phyloP scores from a whole-genome alignment of 306 rosid species.

The Senna tora region DNA sequence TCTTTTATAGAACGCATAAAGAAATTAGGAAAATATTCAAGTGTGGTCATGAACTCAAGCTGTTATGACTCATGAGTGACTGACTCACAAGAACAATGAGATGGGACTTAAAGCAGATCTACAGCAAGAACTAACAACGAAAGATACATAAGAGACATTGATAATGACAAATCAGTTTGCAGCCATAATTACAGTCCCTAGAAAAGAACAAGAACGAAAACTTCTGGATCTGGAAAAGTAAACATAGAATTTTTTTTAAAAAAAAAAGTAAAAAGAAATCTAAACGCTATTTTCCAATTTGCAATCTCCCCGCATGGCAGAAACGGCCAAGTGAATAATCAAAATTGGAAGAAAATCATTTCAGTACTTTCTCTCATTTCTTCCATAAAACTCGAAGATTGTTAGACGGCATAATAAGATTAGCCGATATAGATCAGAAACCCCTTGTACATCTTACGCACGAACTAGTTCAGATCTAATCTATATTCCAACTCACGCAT shows the following conservation, averaged over 20 bases:
- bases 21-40: too few relatives aligned
- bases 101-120: too few relatives aligned
- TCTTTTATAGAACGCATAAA: too few relatives aligned
- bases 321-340: conserved; percentile 10
- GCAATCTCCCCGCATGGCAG: conserved; percentile 6
- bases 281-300: conserved; percentile 1
- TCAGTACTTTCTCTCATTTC: too few relatives aligned
- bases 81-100: too few relatives aligned
- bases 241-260: background rate
- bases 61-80: too few relatives aligned
- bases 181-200: conserved; percentile 12
- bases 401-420: conserved; percentile 4
- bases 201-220: conserved; percentile 8
- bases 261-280: conserved; percentile 2
- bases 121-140: background rate
- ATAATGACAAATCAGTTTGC: background rate
- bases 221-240: conserved; percentile 42
- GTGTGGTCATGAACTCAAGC: too few relatives aligned
- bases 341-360: background rate
- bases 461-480: conserved; percentile 54
- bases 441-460: background rate
- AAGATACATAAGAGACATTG: conserved; percentile 13
- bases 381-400: background rate
- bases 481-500: background rate
- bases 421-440: background rate